Base-by-base conservation (phyloP, 1,284 basidiomycete genomes). In the Malassezia furfur region DNA sequence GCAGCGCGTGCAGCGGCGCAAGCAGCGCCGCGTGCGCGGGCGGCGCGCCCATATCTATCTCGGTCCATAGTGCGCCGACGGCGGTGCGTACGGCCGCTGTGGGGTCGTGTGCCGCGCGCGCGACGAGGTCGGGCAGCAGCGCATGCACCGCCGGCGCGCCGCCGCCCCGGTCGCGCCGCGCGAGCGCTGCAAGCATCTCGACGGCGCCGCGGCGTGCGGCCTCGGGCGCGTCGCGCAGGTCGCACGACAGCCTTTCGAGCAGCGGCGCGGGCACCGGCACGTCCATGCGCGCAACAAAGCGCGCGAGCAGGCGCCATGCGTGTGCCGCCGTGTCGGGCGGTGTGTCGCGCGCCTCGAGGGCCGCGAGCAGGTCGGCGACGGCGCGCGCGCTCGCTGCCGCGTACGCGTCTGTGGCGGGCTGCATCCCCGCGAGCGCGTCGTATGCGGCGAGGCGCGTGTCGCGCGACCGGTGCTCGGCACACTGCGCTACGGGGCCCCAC, bases 11-110 rank as follows among this genome's bases (percentile, higher is more conserved):
- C 45, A 47, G n/a, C 9, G 21, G 28, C 19, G 39, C 39, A 2
- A 40, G 39, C 10, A 21, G 39, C 39, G 8, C 12, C 4, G 25
- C 25, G 10, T 9, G 39, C 25, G 39, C 11, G 19, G 39, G 19
- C 39, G 39, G 21, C 21, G 39, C 39, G 39, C 25, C 19, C 39
- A 25, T 3, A 5, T 36, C 35, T 1, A 25, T 5, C 9, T 47
- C 35, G 45, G 45, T 14, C 45, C 45, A 47, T 14, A 47, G 45
- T 21, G 32, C 45, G 11, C 45, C 32, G 11, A 47, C 31, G 17
- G 31, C 45, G 11, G n/a, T 21, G 11, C 45, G 45, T n/a, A 47
- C 45, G 12, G 21, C 35, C 9, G 17, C 45, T 3, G 30, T 5
- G 5, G 4, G 5, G 35, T 47, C 30, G 31, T 28, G 19, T 4